Evolutionary conservation across 2,329 filamentous ascomycete genomes (phyloP).

Genomic region (Xenoacremonium recifei): DNA sequence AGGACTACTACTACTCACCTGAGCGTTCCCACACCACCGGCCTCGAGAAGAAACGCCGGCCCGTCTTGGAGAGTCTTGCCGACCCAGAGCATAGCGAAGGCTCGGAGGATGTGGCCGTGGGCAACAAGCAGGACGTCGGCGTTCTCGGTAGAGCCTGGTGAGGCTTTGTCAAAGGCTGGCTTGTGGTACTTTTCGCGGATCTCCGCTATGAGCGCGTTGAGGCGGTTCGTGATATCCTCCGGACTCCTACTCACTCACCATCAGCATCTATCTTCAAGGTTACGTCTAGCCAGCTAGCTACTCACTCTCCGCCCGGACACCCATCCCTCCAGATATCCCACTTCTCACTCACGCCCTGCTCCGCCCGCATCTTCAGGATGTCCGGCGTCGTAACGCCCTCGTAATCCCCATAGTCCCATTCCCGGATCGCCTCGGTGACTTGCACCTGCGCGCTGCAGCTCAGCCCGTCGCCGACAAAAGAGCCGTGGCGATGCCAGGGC

Average conservation of each 20-base stretch:
- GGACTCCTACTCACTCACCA: constrained; percentile 52
- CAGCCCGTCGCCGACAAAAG: constrained; percentile 34
- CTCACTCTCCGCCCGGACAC: constrained; percentile 79
- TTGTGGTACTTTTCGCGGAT: constrained; percentile 67
- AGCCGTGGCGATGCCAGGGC: constrained; percentile 65
- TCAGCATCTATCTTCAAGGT: constrained; percentile 4
- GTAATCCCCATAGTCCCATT: constrained; percentile 88
- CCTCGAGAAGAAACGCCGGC: constrained; percentile 80
- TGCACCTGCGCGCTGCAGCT: constrained; percentile 61
- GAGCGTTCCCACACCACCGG: constrained; percentile 78
- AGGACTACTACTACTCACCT: constrained; percentile 62
- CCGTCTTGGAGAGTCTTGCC: constrained; percentile 71
- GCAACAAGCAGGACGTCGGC: constrained; percentile 65
- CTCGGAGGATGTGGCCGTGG: constrained; percentile 85
- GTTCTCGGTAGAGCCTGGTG: constrained; percentile 28
- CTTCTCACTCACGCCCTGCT: constrained; percentile 53
- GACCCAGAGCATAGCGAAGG: constrained; percentile 85
- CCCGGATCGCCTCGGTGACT: constrained; percentile 70
- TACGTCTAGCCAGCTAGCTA: constrained; percentile 18
- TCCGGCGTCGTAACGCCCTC: constrained; percentile 74
- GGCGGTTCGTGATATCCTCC: constrained; percentile 65
- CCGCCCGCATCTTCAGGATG: constrained; percentile 58
- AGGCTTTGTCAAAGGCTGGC: constrained; percentile 56
- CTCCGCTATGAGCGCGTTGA: constrained; percentile 74
- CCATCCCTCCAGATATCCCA: constrained; percentile 94